Conservation (phyloP, 2,329 filamentous ascomycete species). For the Talaromyces marneffei region DNA sequence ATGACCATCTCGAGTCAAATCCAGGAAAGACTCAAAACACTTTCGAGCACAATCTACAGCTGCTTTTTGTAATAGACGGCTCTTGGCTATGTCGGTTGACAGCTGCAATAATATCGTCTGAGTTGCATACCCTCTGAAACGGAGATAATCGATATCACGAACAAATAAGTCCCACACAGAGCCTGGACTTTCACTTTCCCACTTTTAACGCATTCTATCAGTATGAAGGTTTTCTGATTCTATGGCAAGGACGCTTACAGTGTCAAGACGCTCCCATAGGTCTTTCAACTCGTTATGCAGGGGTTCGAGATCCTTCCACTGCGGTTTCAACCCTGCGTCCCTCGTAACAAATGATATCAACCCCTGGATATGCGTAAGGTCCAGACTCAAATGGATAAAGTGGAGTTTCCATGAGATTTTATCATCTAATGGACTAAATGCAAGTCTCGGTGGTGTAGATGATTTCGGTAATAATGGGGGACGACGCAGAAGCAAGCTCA, state of each 20-base stretch:
- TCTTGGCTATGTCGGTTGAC: background rate
- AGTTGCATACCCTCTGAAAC: background rate
- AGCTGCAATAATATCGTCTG: background rate
- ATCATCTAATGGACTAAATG: background rate
- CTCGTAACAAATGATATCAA: background rate
- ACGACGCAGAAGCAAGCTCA: conserved; percentile 23
- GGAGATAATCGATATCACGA: background rate
- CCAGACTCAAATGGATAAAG: background rate
- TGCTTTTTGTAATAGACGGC: background rate
- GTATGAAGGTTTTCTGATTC: background rate
- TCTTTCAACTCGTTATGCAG: background rate
- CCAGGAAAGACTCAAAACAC: background rate
- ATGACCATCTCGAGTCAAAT: background rate
- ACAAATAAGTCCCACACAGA: background rate
- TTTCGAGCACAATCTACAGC: background rate
- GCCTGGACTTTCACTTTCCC: background rate
- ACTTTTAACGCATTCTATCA: background rate
- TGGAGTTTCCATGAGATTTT: background rate
- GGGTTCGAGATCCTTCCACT: background rate
- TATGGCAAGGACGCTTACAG: background rate
- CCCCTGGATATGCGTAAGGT: conserved; percentile 3
- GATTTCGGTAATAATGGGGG: conserved; percentile 18
- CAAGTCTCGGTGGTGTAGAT: background rate
- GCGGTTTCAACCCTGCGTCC: background rate
- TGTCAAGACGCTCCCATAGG: background rate